These are phyloP conservation scores for Xylaria scruposa DNA, from an alignment of 495 filamentous ascomycete genomes.

Conservation along the genomic window DNA sequence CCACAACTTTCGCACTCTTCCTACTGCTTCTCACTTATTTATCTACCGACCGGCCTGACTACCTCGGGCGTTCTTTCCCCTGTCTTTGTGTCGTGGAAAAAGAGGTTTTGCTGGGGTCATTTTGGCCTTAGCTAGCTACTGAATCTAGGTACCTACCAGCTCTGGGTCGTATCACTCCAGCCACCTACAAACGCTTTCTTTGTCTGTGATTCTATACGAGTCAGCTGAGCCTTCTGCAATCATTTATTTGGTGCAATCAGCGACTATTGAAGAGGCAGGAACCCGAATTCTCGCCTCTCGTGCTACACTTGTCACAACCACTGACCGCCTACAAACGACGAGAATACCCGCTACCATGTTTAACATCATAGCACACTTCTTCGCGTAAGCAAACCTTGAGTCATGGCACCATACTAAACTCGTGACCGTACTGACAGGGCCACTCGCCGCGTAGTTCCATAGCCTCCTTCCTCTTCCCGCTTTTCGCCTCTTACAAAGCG, in stretches of 20 bases:
- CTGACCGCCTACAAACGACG: not conserved
- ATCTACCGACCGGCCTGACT: not conserved
- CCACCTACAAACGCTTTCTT: constrained; percentile 4
- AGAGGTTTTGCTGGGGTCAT: constrained; percentile 5
- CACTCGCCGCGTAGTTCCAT: constrained; percentile 65
- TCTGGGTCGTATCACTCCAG: not conserved
- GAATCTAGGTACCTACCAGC: not conserved
- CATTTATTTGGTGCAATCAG: not conserved
- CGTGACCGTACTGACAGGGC: not conserved
- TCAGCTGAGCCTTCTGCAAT: not conserved
- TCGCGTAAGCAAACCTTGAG: constrained; percentile 20
- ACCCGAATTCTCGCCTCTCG: not conserved
- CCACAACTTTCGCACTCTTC: not conserved
- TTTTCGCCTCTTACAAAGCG: constrained; percentile 98
- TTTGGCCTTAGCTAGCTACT: constrained; percentile 5
- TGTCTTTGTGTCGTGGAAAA: not conserved
- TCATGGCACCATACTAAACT: not conserved
- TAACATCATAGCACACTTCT: constrained; percentile 26
- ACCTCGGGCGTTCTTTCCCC: not conserved
- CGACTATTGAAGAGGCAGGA: not conserved
- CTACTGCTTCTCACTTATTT: not conserved
- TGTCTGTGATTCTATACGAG: not conserved
- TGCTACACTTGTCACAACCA: not conserved
- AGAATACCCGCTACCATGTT: constrained; percentile 21
- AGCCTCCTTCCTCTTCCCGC: constrained; percentile 90